Evolutionary conservation across 441 rosid genomes (phyloP).

Genomic region (Melastoma candidum): DNA sequence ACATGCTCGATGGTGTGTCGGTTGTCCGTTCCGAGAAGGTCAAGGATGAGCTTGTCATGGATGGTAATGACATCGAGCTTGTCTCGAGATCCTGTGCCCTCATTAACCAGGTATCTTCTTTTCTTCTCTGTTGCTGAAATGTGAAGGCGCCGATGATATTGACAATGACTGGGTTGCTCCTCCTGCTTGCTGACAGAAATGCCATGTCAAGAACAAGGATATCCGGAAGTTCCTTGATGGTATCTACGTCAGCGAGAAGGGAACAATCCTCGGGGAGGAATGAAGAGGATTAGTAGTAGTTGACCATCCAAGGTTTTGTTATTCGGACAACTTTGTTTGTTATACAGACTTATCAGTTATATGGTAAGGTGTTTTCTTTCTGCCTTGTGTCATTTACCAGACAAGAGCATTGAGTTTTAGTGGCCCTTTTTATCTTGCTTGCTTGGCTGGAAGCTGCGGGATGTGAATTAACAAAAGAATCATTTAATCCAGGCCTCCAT

Average conservation of each 20-base stretch:
- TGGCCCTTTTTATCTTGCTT: no score
- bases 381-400: no score
- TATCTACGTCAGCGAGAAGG: constrained; percentile 48
- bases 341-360: no score
- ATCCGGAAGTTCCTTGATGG: constrained; percentile 60
- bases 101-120: constrained; percentile 53
- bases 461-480: no score
- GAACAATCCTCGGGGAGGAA: constrained; percentile 24
- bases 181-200: constrained; percentile 40
- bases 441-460: no score
- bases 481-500: no score
- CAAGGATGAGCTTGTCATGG: constrained; percentile 51
- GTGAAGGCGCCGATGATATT: not conserved
- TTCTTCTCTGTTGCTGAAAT: not conserved
- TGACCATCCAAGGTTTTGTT: not conserved
- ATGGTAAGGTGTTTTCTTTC: no score
- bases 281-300: constrained; percentile 1
- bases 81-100: constrained; percentile 76
- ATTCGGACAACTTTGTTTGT: no score
- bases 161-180: not conserved
- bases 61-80: constrained; percentile 48
- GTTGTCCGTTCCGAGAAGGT: constrained; percentile 76
- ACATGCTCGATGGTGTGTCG: constrained; percentile 70
- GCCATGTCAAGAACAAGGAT: constrained; percentile 86
- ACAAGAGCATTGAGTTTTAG: no score